A percentile compares a stretch with the other conserved stretches of the same genome.
phyloP scores from a whole-genome alignment of 371 early-diverging fungal genomes.

The Mortierella sp. region DNA sequence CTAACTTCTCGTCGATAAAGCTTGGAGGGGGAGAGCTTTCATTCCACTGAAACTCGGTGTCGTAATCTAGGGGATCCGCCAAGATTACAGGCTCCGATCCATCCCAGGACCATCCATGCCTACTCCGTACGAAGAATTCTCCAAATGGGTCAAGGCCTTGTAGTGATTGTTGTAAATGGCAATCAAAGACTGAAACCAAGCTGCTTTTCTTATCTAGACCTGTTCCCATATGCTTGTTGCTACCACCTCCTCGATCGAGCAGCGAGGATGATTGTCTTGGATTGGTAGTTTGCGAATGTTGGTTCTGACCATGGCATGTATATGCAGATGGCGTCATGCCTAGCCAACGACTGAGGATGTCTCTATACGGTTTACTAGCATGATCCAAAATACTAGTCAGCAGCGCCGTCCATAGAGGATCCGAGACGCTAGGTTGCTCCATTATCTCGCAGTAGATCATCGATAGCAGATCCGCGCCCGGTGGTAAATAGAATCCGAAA shows the following conservation, averaged over 20 bases:
- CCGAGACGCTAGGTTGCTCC: constrained; percentile 44
- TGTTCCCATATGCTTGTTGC: neutral
- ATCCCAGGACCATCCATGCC: constrained; percentile 44
- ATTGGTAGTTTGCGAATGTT: neutral
- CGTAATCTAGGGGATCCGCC: constrained; percentile 27
- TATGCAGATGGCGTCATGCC: constrained; percentile 40
- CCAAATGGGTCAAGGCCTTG: constrained; percentile 59
- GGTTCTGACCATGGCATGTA: neutral
- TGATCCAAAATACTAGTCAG: constrained; percentile 59
- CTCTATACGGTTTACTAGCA: constrained; percentile 62
- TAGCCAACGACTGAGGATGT: constrained; percentile 66
- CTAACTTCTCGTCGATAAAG: constrained; percentile 24
- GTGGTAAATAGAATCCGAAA: constrained; percentile 60
- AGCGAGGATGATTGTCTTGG: neutral
- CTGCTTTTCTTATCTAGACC: neutral
- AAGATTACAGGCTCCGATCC: constrained; percentile 28
- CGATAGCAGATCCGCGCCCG: constrained; percentile 60
- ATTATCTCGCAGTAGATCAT: constrained; percentile 56
- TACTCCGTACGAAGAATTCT: constrained; percentile 62
- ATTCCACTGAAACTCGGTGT: constrained; percentile 28
- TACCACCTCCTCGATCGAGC: neutral
- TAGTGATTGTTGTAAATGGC: constrained; percentile 39
- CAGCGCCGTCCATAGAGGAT: constrained; percentile 58
- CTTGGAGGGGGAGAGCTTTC: constrained; percentile 5
- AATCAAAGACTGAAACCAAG: constrained; percentile 32